Evolutionary conservation across 768 basidiomycete species (phyloP).

Genomic region (Mycena sanguinolenta): DNA sequence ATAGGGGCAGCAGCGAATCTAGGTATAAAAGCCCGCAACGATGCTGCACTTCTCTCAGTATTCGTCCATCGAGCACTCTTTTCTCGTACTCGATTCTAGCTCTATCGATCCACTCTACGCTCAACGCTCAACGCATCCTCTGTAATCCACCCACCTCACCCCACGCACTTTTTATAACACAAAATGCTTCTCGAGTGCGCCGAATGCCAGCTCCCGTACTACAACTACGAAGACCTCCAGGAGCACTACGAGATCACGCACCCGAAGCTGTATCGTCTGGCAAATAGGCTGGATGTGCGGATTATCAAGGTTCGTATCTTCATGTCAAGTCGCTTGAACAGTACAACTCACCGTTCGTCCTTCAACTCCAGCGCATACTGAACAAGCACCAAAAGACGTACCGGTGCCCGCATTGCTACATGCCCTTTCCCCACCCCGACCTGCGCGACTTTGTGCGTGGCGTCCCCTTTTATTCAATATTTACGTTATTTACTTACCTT

Average conservation of each 20-base stretch:
- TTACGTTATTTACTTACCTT: too few relatives aligned
- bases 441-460: constrained; percentile 23
- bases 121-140: background rate
- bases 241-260: constrained; percentile 30
- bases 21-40: constrained; percentile 4
- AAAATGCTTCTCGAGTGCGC: constrained; percentile 35
- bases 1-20: background rate
- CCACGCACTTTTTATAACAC: too few relatives aligned
- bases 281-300: constrained; percentile 14
- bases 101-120: background rate
- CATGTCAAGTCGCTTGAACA: too few relatives aligned
- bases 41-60: background rate
- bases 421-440: constrained; percentile 31
- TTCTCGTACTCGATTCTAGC: background rate
- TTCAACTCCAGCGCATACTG: constrained; percentile 20
- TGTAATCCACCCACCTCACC: background rate
- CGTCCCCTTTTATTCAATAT: too few relatives aligned
- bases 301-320: constrained; percentile 16
- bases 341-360: background rate
- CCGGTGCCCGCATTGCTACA: constrained; percentile 27
- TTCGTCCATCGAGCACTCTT: background rate
- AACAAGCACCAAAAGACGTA: constrained; percentile 29
- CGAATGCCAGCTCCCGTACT: constrained; percentile 30
- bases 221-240: constrained; percentile 25
- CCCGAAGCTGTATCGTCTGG: constrained; percentile 1